Evolutionary conservation across 805 yeast species (phyloP).

Genomic region (Yamadazyma tumulicola): DNA sequence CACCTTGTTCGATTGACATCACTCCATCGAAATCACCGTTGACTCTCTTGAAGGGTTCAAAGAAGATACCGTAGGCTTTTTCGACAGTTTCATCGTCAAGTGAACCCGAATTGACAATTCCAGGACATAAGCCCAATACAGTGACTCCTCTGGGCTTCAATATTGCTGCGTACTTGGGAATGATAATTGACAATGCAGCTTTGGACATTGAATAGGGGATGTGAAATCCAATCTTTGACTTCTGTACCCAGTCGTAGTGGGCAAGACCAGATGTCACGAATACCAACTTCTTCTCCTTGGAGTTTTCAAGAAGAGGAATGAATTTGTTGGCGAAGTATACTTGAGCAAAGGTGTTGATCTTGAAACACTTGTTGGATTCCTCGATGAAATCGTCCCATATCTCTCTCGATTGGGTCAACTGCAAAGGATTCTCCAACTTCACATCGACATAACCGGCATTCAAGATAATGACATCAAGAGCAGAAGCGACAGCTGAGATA

Average conservation of each 20-base stretch:
- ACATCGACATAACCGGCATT: constrained; percentile 1
- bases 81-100: not conserved
- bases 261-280: constrained; percentile 1
- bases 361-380: not conserved
- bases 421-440: not conserved
- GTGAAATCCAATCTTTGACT: not conserved
- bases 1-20: constrained; percentile 1
- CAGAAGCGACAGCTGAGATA: not conserved
- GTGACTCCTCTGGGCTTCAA: constrained; percentile 4
- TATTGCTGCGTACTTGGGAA: constrained; percentile 2
- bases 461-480: constrained; percentile 3
- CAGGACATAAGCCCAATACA: constrained; percentile 5
- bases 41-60: not conserved
- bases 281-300: constrained; percentile 2
- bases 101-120: constrained; percentile 3
- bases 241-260: not conserved
- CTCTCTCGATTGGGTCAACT: not conserved
- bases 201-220: constrained; percentile 6
- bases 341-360: constrained; percentile 4
- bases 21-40: constrained; percentile 2
- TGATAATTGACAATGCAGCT: constrained; percentile 4
- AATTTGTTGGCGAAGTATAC: constrained; percentile 4
- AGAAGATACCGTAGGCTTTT: not conserved
- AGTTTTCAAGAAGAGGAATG: constrained; percentile 5
- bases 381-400: not conserved